A percentile compares a stretch with the other conserved stretches of the same genome.
phyloP scores from a whole-genome alignment of 805 yeast species.

The Ogataea pilisensis region DNA sequence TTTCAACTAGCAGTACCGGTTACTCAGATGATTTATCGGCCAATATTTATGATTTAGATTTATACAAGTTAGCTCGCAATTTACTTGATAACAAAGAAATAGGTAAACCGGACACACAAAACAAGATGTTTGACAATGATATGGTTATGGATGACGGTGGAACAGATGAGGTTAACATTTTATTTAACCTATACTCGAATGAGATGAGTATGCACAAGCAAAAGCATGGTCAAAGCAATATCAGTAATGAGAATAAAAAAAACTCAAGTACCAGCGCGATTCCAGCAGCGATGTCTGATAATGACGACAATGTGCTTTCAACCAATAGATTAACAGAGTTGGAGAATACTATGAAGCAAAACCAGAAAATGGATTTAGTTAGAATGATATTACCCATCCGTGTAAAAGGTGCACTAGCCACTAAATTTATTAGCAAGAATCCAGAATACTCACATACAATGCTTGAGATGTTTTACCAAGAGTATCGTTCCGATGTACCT shows the following conservation, averaged over 20 bases:
- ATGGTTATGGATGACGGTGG: constrained; percentile 5
- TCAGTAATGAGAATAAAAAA: no score
- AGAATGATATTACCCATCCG: constrained; percentile 15
- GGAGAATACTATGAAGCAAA: neutral
- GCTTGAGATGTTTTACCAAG: constrained; percentile 13
- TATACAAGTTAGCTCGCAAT: constrained; percentile 7
- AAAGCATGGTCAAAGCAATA: no score
- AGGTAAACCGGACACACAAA: neutral
- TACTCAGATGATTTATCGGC: neutral
- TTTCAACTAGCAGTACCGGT: no score
- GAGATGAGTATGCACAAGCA: constrained; percentile 7
- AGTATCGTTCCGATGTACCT: constrained; percentile 24
- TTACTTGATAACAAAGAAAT: constrained; percentile 9
- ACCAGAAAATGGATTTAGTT: constrained; percentile 11
- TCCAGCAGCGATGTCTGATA: no score
- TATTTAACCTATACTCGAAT: constrained; percentile 2
- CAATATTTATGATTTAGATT: constrained; percentile 1
- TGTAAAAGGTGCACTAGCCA: constrained; percentile 17
- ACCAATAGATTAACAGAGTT: no score
- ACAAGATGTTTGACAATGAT: no score
- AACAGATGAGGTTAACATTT: constrained; percentile 3
- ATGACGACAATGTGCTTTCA: neutral
- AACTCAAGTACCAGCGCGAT: no score
- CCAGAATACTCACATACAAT: constrained; percentile 15
- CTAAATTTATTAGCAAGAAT: constrained; percentile 10